Percentiles rank a stretch among this genome's conserved stretches.
Evolutionary conservation across 2,329 filamentous ascomycete species (phyloP).

Genomic region (Xylaria multiplex): DNA sequence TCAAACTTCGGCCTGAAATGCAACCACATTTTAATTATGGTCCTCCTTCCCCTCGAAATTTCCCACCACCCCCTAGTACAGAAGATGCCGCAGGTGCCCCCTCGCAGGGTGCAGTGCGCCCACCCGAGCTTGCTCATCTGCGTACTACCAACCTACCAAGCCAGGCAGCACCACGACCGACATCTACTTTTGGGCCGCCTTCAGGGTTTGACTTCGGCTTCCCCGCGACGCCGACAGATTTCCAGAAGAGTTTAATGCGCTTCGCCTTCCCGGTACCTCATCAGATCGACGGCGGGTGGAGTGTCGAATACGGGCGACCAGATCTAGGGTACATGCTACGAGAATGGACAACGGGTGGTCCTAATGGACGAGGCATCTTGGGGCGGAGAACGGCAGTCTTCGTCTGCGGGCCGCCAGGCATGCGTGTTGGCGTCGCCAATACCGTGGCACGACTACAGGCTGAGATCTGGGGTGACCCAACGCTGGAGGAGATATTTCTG

Average conservation of each 20-base stretch:
- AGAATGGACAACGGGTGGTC: slow-evolving; percentile 79
- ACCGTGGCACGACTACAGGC: slow-evolving; percentile 85
- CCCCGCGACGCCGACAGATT: slow-evolving; percentile 82
- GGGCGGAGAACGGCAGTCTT: slow-evolving; percentile 88
- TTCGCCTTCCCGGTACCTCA: slow-evolving; percentile 82
- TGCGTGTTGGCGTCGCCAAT: slow-evolving; percentile 88
- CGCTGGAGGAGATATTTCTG: slow-evolving; percentile 88
- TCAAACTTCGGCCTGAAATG: slow-evolving; percentile 58
- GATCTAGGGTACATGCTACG: slow-evolving; percentile 88
- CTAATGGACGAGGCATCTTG: slow-evolving; percentile 73
- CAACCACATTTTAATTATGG: slow-evolving; percentile 69
- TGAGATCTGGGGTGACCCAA: slow-evolving; percentile 81
- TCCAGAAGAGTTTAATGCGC: slow-evolving; percentile 89
- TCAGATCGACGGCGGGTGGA: slow-evolving; percentile 82
- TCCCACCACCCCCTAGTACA: slow-evolving; percentile 41
- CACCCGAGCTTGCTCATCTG: slow-evolving; percentile 68
- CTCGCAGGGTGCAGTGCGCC: slow-evolving; percentile 46
- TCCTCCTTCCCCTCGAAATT: slow-evolving; percentile 58
- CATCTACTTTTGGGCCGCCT: slow-evolving; percentile 67
- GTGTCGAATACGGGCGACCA: slow-evolving; percentile 89
- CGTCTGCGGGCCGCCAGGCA: slow-evolving; percentile 87
- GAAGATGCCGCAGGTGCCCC: slow-evolving; percentile 24
- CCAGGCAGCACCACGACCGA: slow-evolving; percentile 55
- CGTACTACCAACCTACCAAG: slow-evolving; percentile 57
- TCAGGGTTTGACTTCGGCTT: slow-evolving; percentile 83